phyloP scores from a whole-genome alignment of 495 filamentous ascomycete species.

The Podospora didyma region DNA sequence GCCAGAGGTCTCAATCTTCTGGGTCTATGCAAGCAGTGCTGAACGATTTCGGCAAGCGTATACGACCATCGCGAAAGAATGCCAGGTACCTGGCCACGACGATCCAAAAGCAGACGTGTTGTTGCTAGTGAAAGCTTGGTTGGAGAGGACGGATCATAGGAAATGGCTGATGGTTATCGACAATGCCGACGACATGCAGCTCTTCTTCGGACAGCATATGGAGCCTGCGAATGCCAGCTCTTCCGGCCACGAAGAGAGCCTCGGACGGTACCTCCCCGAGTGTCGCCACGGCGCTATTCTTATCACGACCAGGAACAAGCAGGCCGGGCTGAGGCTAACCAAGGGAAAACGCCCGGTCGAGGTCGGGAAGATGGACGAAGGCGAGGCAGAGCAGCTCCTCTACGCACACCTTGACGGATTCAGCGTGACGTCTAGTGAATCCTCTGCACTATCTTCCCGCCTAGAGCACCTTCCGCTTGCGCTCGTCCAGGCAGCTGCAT shows the following conservation, averaged over 20 bases:
- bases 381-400: constrained; percentile 21
- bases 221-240: too few relatives aligned
- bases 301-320: constrained; percentile 37
- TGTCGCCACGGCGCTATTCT: constrained; percentile 32
- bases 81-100: constrained; percentile 33
- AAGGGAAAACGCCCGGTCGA: constrained; percentile 11
- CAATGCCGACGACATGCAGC: constrained; percentile 38
- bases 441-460: constrained; percentile 16
- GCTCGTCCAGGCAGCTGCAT: too few relatives aligned
- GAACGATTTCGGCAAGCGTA: too few relatives aligned
- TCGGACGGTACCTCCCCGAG: constrained; percentile 33
- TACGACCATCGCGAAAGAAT: constrained; percentile 32
- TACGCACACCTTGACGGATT: constrained; percentile 1
- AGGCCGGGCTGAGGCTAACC: constrained; percentile 22
- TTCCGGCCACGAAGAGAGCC: constrained; percentile 1
- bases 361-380: constrained; percentile 31
- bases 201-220: constrained; percentile 27
- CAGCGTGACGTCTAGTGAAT: constrained; percentile 14
- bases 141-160: constrained; percentile 33
- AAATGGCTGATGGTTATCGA: constrained; percentile 42
- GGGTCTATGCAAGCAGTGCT: too few relatives aligned
- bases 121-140: constrained; percentile 33
- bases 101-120: constrained; percentile 33
- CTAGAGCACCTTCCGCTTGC: constrained; percentile 51
- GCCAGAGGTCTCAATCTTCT: too few relatives aligned